A percentile compares a stretch with the other conserved stretches of the same genome.
Evolutionary conservation across 2,329 filamentous ascomycete species (phyloP).

Genomic region (Xylaria sp.): DNA sequence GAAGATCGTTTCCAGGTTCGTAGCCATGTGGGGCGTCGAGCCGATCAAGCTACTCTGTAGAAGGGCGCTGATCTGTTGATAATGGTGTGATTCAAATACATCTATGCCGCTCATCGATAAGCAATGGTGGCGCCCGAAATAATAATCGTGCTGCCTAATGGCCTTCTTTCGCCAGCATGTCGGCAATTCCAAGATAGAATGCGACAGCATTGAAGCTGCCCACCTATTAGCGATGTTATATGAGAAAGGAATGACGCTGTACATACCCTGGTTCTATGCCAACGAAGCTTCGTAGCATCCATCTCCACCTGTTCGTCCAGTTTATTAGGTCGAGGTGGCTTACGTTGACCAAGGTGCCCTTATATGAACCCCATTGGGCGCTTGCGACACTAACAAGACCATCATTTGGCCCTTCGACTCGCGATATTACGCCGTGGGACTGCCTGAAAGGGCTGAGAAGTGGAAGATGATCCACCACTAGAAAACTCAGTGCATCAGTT

Average conservation of each 20-base stretch:
- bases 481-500: neutral
- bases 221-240: constrained; percentile 16
- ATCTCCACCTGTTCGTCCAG: constrained; percentile 67
- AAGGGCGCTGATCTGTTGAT: neutral
- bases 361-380: constrained; percentile 66
- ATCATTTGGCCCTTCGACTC: constrained; percentile 65
- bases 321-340: constrained; percentile 71
- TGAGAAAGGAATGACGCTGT: neutral
- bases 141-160: constrained; percentile 35
- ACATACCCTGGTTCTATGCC: constrained; percentile 60
- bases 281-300: constrained; percentile 58
- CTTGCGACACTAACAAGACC: constrained; percentile 71
- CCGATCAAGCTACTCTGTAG: neutral
- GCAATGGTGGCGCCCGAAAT: too few relatives aligned
- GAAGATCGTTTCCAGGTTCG: neutral
- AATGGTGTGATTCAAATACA: too few relatives aligned
- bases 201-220: constrained; percentile 69
- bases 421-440: constrained; percentile 56
- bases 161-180: constrained; percentile 75
- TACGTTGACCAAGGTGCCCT: constrained; percentile 66
- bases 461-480: constrained; percentile 55
- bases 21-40: neutral
- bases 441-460: constrained; percentile 68
- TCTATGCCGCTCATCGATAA: too few relatives aligned
- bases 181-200: constrained; percentile 68